Evolutionary conservation across 352 stramenopile genomes (phyloP), one percentile per base, ranked within the genome.

Genomic region (Globisporangium megalacanthum): DNA sequence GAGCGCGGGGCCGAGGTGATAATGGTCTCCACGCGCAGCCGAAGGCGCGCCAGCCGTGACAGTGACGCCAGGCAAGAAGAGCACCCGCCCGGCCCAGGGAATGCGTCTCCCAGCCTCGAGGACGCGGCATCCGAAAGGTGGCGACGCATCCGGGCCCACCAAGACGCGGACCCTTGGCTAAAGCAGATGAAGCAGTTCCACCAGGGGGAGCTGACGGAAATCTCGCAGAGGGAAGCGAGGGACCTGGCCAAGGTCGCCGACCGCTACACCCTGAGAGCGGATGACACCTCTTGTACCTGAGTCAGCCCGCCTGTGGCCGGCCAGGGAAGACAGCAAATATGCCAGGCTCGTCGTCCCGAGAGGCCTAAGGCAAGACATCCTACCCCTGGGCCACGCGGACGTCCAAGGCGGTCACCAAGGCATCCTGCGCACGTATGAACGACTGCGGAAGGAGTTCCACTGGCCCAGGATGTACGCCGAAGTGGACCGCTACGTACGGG

Each of bases 391-490:
- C 6, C 48, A 55, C 11, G 0, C n/a, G 0, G 31, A 47, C 20
- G 2, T 46, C 0, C 37, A 62, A 22, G 39, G 4, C 22, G 53
- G 13, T 35, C 39, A 49, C 19, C 49, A 52, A 25, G 57, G 29
- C 2, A 14, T 58, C 10, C 0, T 8, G 2, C 33, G 45, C 6
- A 49, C 45, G 8, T 60, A 60, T 35, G 45, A 60, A 22, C 54
- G 54, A 1, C 15, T 39, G 4, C 1, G 44, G 0, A 11, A 14
- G 4, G 8, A 48, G 1, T 60, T 41, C 13, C 36, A 54, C 22
- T 60, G 54, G 54, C 36, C 31, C 0, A 44, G 54, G 11, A 36
- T 60, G 2, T 60, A 49, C 11, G 54, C 35, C 6, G 45, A 60
- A 11, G 47, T 60, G 0, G 33, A 60, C 2, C 31, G 31, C 0